These are phyloP conservation scores for Podospora sp. DNA, from an alignment of 495 filamentous ascomycete species.

Conservation along the genomic window DNA sequence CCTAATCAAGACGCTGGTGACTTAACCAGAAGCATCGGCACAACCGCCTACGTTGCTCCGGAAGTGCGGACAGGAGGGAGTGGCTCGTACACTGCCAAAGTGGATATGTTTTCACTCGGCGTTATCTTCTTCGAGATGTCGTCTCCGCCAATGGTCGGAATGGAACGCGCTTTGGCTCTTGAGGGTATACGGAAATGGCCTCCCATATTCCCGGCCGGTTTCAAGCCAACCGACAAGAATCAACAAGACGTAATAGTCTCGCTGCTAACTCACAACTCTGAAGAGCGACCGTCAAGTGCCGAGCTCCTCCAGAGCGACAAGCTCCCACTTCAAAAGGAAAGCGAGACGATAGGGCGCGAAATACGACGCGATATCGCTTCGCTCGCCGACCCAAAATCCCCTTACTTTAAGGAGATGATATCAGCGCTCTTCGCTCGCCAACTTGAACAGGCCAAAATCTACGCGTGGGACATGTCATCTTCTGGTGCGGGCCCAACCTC, in stretches of 20 bases:
- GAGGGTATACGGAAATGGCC: constrained; percentile 68
- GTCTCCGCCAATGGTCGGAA: constrained; percentile 74
- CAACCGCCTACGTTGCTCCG: constrained; percentile 90
- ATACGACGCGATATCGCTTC: constrained; percentile 79
- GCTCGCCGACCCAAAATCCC: constrained; percentile 77
- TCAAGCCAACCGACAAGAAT: constrained; percentile 72
- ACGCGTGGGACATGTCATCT: constrained; percentile 78
- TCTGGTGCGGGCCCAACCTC: constrained; percentile 53
- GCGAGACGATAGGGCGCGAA: constrained; percentile 81
- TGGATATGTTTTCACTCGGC: constrained; percentile 97
- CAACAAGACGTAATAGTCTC: constrained; percentile 75
- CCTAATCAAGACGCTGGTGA: constrained; percentile 54
- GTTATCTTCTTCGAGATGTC: constrained; percentile 99
- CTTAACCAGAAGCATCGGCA: constrained; percentile 87
- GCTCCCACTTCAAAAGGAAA: constrained; percentile 87
- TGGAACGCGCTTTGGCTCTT: constrained; percentile 84
- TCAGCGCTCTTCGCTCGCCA: constrained; percentile 74
- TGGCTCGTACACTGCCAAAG: constrained; percentile 86
- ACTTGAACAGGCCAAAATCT: constrained; percentile 76
- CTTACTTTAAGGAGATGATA: constrained; percentile 88
- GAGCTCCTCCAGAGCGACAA: constrained; percentile 87
- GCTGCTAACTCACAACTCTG: constrained; percentile 77
- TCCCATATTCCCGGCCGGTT: constrained; percentile 70
- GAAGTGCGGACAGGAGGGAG: constrained; percentile 75
- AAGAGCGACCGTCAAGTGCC: constrained; percentile 77